phyloP scores from a whole-genome alignment of 305 asterid species.

The Fraxinus xanthoxyloides region DNA sequence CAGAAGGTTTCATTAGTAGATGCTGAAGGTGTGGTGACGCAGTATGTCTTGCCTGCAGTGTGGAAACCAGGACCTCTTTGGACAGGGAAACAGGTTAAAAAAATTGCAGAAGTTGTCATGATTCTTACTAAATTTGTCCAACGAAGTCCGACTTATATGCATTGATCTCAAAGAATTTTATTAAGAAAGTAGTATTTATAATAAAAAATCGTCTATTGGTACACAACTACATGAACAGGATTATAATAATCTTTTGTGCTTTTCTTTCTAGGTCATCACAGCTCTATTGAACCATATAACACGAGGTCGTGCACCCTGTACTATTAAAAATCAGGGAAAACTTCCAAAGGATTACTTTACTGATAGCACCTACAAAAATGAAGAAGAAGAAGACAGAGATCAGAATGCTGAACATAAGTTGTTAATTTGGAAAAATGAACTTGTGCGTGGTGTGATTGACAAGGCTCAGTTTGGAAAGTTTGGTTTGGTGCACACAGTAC shows the following conservation, averaged over 20 bases:
- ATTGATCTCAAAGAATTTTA: neutral
- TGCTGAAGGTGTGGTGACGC: slow-evolving; percentile 53
- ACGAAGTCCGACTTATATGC: neutral
- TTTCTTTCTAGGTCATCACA: slow-evolving; percentile 68
- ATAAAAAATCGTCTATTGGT: neutral
- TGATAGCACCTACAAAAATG: slow-evolving; percentile 32
- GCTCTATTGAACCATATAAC: slow-evolving; percentile 84
- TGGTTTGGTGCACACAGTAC: slow-evolving; percentile 95
- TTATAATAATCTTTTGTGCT: slow-evolving; percentile 3
- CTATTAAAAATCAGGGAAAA: slow-evolving; percentile 75
- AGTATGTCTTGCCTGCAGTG: slow-evolving; percentile 65
- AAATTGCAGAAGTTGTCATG: neutral
- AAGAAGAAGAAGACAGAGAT: slow-evolving; percentile 51
- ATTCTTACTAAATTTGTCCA: neutral
- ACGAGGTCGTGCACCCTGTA: slow-evolving; percentile 75
- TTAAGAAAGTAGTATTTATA: neutral
- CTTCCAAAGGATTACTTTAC: slow-evolving; percentile 71
- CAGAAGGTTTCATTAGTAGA: slow-evolving; percentile 52
- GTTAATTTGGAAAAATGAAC: slow-evolving; percentile 87
- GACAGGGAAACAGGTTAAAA: slow-evolving; percentile 98
- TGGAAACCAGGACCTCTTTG: slow-evolving; percentile 97
- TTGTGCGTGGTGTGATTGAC: slow-evolving; percentile 93
- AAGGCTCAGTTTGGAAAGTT: slow-evolving; percentile 97
- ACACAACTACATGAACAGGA: neutral
- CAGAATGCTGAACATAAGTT: slow-evolving; percentile 76